Conservation (phyloP, 225 moss, liverwort and hornwort genomes). For the Physcomitrellopsis africana region DNA sequence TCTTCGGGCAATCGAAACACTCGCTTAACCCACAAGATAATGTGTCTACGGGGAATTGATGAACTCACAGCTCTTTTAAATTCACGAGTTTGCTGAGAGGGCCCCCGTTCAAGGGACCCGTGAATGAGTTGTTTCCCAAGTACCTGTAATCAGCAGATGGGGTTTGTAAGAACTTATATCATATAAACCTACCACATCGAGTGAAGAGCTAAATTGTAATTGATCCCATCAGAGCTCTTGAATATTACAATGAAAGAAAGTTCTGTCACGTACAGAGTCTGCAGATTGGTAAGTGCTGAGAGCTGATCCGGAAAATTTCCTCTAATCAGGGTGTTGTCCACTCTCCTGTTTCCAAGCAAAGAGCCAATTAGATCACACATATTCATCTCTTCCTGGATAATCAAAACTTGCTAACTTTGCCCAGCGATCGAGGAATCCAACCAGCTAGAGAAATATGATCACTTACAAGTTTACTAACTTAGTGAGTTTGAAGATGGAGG, state of each 20-base stretch:
- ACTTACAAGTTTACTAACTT: slow-evolving; percentile 47
- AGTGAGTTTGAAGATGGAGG: slow-evolving; percentile 38
- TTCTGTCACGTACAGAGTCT: slow-evolving; percentile 39
- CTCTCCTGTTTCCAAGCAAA: slow-evolving; percentile 28
- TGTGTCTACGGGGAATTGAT: not conserved
- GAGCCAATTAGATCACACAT: not conserved
- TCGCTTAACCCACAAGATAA: not conserved
- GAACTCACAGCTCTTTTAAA: slow-evolving; percentile 48
- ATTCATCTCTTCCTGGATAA: not conserved
- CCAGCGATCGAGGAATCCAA: not conserved
- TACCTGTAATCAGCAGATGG: slow-evolving; percentile 33
- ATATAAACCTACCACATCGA: not conserved
- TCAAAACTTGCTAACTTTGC: not conserved
- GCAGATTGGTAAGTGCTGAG: slow-evolving; percentile 37
- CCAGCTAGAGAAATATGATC: not conserved
- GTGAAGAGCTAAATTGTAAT: not conserved
- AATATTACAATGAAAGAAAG: not conserved
- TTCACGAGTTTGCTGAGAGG: slow-evolving; percentile 32
- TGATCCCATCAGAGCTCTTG: not conserved
- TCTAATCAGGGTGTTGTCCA: slow-evolving; percentile 52
- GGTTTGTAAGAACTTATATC: not conserved
- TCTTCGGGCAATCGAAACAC: not conserved
- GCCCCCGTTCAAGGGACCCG: slow-evolving; percentile 37
- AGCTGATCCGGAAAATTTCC: slow-evolving; percentile 37
- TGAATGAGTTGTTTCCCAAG: slow-evolving; percentile 62